Evolutionary conservation across 2,329 filamentous ascomycete genomes (phyloP).

Genomic region (Penicillium sp.): DNA sequence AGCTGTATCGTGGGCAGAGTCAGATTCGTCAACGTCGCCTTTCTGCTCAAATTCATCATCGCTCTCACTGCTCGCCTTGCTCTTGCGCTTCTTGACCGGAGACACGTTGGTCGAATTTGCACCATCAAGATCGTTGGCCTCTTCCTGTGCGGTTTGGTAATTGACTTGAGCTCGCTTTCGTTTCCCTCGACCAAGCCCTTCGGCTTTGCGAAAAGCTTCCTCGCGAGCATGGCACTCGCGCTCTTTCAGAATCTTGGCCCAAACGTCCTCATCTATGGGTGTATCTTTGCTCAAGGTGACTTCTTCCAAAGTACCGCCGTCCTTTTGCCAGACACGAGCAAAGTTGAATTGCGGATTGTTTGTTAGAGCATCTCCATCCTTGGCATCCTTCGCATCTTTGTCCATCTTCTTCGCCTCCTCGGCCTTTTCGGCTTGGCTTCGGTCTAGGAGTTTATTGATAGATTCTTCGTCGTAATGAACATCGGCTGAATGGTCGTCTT

Average conservation of each 20-base stretch:
- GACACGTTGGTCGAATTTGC: slow-evolving; percentile 10
- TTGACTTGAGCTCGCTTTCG: slow-evolving; percentile 63
- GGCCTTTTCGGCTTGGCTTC: slow-evolving; percentile 76
- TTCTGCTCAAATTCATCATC: slow-evolving; percentile 35
- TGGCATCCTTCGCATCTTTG: slow-evolving; percentile 30
- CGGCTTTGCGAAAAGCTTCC: slow-evolving; percentile 66
- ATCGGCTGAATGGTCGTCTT: slow-evolving; percentile 67
- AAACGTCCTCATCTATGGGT: slow-evolving; percentile 68
- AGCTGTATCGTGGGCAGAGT: slow-evolving; percentile 16
- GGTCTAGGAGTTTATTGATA: slow-evolving; percentile 88
- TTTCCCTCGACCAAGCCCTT: slow-evolving; percentile 83
- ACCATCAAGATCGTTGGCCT: slow-evolving; percentile 12
- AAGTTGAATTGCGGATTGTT: slow-evolving; percentile 84
- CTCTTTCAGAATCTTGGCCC: slow-evolving; percentile 86
- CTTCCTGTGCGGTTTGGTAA: slow-evolving; percentile 19
- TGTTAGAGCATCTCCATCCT: slow-evolving; percentile 22
- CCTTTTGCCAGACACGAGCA: slow-evolving; percentile 89
- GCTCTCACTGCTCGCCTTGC: slow-evolving; percentile 16
- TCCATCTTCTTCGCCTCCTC: slow-evolving; percentile 51
- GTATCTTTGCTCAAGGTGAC: slow-evolving; percentile 52
- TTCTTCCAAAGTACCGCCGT: slow-evolving; percentile 66
- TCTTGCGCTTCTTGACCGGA: slow-evolving; percentile 24
- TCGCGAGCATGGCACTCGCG: slow-evolving; percentile 77
- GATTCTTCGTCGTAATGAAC: slow-evolving; percentile 80
- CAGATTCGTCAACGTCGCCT: slow-evolving; percentile 27